A percentile compares a stretch with the other conserved stretches of the same genome.
These are phyloP conservation scores for Coemansia javaensis DNA, from an alignment of 192 early-diverging fungal species.

Conservation along the genomic window DNA sequence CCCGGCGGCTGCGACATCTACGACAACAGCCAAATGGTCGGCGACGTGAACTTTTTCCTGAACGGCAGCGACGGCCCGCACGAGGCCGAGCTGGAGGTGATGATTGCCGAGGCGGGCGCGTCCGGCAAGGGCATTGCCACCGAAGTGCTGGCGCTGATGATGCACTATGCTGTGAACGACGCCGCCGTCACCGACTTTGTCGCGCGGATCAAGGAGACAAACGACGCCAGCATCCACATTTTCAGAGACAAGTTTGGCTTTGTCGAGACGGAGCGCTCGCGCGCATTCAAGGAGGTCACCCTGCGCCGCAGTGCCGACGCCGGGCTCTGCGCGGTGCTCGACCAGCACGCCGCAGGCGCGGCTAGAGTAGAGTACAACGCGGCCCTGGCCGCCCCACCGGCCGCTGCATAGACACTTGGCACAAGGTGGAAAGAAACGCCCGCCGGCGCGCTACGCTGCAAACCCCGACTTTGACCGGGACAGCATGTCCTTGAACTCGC, in stretches of 20 bases:
- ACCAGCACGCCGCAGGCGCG: constrained; percentile 7
- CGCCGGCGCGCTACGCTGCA: constrained; percentile 4
- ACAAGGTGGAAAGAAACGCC: not conserved
- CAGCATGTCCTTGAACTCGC: constrained; percentile 18
- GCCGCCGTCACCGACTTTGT: constrained; percentile 39
- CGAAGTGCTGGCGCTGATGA: constrained; percentile 46
- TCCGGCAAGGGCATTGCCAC: constrained; percentile 35
- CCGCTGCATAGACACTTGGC: not conserved
- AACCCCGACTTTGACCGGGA: constrained; percentile 30
- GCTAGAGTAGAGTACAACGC: constrained; percentile 12
- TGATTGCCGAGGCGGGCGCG: constrained; percentile 70
- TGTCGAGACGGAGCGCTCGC: constrained; percentile 33
- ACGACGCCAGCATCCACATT: constrained; percentile 39
- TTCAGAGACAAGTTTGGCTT: constrained; percentile 43
- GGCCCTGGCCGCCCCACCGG: not conserved
- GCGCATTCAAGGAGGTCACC: constrained; percentile 42
- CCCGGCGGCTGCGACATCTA: constrained; percentile 1
- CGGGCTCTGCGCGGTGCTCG: constrained; percentile 7
- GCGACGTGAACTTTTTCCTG: constrained; percentile 93
- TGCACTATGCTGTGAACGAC: constrained; percentile 47
- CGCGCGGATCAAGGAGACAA: constrained; percentile 48
- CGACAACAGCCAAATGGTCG: constrained; percentile 68
- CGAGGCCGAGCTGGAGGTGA: constrained; percentile 86
- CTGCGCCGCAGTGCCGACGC: constrained; percentile 23
- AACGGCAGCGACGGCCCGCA: constrained; percentile 70